Evolutionary conservation across 495 filamentous ascomycete genomes (phyloP).

Genomic region (Xylaria cubensis): DNA sequence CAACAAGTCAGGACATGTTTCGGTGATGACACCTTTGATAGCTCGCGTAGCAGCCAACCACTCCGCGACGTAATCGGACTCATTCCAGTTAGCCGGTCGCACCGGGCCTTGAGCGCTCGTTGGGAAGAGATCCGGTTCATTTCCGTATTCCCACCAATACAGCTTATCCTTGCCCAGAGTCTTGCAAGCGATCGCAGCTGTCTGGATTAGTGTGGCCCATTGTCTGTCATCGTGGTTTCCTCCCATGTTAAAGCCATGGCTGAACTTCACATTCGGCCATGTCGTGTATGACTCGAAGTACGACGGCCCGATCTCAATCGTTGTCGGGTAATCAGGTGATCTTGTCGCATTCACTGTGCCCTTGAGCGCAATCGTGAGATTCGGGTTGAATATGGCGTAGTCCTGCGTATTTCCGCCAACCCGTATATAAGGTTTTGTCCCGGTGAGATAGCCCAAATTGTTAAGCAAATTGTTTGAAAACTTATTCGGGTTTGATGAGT

Average conservation of each 20-base stretch:
- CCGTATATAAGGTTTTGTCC: slow-evolving; percentile 63
- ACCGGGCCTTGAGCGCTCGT: slow-evolving; percentile 60
- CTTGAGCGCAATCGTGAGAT: slow-evolving; percentile 58
- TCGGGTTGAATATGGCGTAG: slow-evolving; percentile 65
- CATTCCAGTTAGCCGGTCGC: slow-evolving; percentile 61
- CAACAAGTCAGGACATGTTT: slow-evolving; percentile 60
- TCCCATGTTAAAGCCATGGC: slow-evolving; percentile 69
- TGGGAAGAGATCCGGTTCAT: slow-evolving; percentile 71
- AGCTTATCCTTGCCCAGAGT: slow-evolving; percentile 58
- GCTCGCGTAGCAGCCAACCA: slow-evolving; percentile 63
- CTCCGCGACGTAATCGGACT: slow-evolving; percentile 64
- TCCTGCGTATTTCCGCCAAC: slow-evolving; percentile 71
- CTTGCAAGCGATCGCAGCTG: slow-evolving; percentile 66
- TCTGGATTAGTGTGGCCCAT: slow-evolving; percentile 59
- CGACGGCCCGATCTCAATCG: slow-evolving; percentile 64
- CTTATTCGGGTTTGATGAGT: slow-evolving; percentile 57
- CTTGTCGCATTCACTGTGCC: slow-evolving; percentile 58
- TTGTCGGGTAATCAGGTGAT: slow-evolving; percentile 67
- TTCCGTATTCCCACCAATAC: slow-evolving; percentile 68
- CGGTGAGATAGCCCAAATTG: slow-evolving; percentile 55
- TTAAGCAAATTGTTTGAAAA: slow-evolving; percentile 64
- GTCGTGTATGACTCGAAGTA: slow-evolving; percentile 72
- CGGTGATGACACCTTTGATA: slow-evolving; percentile 55
- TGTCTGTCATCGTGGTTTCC: slow-evolving; percentile 58
- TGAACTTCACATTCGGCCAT: slow-evolving; percentile 63